Conservation (phyloP, 139 green algal genomes). For the Chlorella sp. region DNA sequence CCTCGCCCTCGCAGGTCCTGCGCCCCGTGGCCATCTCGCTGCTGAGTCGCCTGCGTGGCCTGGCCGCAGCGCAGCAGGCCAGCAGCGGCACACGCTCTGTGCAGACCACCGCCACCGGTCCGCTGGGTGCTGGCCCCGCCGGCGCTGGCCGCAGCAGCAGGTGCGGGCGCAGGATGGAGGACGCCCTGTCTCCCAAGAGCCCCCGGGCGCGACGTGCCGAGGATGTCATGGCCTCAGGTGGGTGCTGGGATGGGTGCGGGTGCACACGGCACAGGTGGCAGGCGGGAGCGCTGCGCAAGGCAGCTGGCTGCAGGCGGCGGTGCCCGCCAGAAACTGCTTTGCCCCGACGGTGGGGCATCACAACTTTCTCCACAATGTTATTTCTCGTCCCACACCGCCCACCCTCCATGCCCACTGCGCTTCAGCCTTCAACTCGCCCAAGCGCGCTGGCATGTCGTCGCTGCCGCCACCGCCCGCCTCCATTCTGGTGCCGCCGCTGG, state of each 20-base stretch:
- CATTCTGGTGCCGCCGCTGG: neutral
- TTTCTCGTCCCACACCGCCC: no score
- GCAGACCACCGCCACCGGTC: slow-evolving; percentile 1
- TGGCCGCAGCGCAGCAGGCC: neutral
- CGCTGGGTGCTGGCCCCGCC: neutral
- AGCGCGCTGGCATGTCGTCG: neutral
- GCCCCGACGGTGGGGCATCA: no score
- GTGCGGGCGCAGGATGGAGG: neutral
- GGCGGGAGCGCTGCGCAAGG: no score
- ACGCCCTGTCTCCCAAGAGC: neutral
- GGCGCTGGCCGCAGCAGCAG: neutral
- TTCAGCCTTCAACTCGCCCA: slow-evolving; percentile 10
- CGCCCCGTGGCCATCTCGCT: neutral
- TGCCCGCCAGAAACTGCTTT: no score
- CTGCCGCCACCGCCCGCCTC: neutral
- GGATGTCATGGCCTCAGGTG: neutral
- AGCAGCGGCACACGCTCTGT: neutral
- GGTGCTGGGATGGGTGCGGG: no score
- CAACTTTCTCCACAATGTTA: no score
- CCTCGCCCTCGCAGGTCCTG: neutral
- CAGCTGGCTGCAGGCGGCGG: no score
- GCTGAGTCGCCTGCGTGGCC: neutral
- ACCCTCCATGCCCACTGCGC: no score
- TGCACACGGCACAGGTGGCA: no score
- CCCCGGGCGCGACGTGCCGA: neutral